Evolutionary conservation across 2,329 filamentous ascomycete species (phyloP).

Genomic region (Aplosporella prunicola): DNA sequence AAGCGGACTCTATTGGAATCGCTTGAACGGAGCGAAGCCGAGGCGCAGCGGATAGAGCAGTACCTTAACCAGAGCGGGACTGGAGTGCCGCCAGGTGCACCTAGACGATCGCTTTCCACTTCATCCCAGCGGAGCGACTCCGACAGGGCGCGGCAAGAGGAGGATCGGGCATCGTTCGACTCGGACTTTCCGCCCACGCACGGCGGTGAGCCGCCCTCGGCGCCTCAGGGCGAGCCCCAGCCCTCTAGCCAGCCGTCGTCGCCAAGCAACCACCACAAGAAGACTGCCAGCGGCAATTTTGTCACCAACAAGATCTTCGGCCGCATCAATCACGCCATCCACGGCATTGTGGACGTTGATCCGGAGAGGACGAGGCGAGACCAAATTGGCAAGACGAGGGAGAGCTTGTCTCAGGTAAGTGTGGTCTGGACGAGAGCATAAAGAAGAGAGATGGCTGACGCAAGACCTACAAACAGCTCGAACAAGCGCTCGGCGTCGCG

Average conservation of each 20-base stretch:
- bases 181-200: conserved; percentile 92
- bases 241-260: conserved; percentile 18
- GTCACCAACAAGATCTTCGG: conserved; percentile 92
- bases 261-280: conserved; percentile 58
- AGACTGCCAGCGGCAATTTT: conserved; percentile 70
- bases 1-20: conserved; percentile 75
- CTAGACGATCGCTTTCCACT: conserved; percentile 57
- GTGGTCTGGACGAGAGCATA: background rate
- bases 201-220: conserved; percentile 61
- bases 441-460: conserved; percentile 9
- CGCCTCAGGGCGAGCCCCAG: conserved; percentile 58
- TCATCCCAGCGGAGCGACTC: conserved; percentile 38
- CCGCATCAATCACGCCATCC: conserved; percentile 86
- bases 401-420: conserved; percentile 59
- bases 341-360: conserved; percentile 92
- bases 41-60: conserved; percentile 87
- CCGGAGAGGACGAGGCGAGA: conserved; percentile 87
- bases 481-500: conserved; percentile 81
- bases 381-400: conserved; percentile 89
- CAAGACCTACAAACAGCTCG: conserved; percentile 49
- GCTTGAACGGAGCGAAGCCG: conserved; percentile 85
- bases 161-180: conserved; percentile 84
- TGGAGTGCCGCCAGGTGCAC: conserved; percentile 56
- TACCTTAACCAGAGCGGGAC: conserved; percentile 61
- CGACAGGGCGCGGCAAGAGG: conserved; percentile 41